Evolutionary conservation across 495 filamentous ascomycete species (phyloP), one percentile per base, ranked within the genome.

Genomic region (Podospora didyma): DNA sequence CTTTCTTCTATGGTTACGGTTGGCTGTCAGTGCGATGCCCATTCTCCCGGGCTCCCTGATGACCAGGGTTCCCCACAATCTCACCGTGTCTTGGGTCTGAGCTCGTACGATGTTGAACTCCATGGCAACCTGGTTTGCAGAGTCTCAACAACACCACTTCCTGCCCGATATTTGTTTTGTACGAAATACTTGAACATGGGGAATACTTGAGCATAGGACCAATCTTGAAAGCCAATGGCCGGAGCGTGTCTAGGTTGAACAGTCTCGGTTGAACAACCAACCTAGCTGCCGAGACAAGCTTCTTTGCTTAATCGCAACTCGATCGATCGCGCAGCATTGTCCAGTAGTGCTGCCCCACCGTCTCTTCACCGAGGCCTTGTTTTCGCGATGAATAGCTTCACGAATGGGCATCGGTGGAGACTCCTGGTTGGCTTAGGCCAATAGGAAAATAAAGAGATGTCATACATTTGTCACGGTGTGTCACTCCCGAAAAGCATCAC

Each of bases 61-160:
- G 10, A 28, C 46, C 44, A 67, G 58, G 59, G 54, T 67, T 66
- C 64, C 59, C 64, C 64, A 61, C 64, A 61, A 54, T 62, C 58
- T 57, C 31, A 58, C 53, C 20, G 56, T 49, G 24, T 23, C 21
- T 35, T 55, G 20, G 46, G 23, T 19, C 51, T 20, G 23, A 48
- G 20, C 39, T 59, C 46, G 45, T 51, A 52, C 57, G 44, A 49
- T 52, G 46, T 26, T 41, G 12, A 16, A 39, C 46, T 10, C 21
- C 5, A 10, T 7, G 7, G 12, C 39, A 5, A 26, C 23, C 22
- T n/a, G n/a, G n/a, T 16, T 20, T 12, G 21, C 17, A 31, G 46
- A 7, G 26, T 3, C 26, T 31, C 26, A 31, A 31, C 26, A 3
- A 31, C 26, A 9, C 26, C 26, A 4, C 26, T 3, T 31, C 26